Percentiles rank a stretch among this genome's conserved stretches.
Conservation (phyloP, 1,284 basidiomycete genomes). For the Fomitopsis schrenkii region DNA sequence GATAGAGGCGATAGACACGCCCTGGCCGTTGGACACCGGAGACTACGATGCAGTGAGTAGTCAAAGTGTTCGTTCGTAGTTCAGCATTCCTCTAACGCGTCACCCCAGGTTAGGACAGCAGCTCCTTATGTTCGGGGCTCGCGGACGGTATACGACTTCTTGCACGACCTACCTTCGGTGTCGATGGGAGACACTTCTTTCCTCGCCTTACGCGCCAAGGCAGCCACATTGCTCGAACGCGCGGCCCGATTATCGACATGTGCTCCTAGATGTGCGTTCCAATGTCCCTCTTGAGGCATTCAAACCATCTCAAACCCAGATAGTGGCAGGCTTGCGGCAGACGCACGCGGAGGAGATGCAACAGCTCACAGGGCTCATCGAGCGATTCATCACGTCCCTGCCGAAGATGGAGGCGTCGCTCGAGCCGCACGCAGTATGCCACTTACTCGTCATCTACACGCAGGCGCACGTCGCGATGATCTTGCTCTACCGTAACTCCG, state of each 20-base stretch:
- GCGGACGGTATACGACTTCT: slow-evolving; percentile 28
- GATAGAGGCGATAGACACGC: slow-evolving; percentile 31
- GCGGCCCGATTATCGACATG: slow-evolving; percentile 15
- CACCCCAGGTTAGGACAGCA: neutral
- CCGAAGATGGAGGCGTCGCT: slow-evolving; percentile 14
- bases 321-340: slow-evolving; percentile 6
- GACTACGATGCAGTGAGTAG: slow-evolving; percentile 24
- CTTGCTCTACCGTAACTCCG: slow-evolving; percentile 31
- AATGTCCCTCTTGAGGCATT: neutral
- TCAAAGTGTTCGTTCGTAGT: neutral
- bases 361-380: slow-evolving; percentile 26
- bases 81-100: neutral
- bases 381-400: slow-evolving; percentile 23
- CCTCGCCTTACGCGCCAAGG: slow-evolving; percentile 31
- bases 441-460: slow-evolving; percentile 28
- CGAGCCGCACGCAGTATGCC: slow-evolving; percentile 15
- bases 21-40: slow-evolving; percentile 38
- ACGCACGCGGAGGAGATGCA: slow-evolving; percentile 22
- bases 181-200: slow-evolving; percentile 21
- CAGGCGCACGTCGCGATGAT: slow-evolving; percentile 32
- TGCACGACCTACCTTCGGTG: slow-evolving; percentile 20
- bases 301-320: neutral
- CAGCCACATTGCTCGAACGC: slow-evolving; percentile 28
- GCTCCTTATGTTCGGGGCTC: slow-evolving; percentile 13
- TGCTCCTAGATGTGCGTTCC: slow-evolving; percentile 16